A percentile compares a stretch with the other conserved stretches of the same genome.
phyloP scores from a whole-genome alignment of 2,329 filamentous ascomycete genomes.

The Alternaria angustiovoidea region DNA sequence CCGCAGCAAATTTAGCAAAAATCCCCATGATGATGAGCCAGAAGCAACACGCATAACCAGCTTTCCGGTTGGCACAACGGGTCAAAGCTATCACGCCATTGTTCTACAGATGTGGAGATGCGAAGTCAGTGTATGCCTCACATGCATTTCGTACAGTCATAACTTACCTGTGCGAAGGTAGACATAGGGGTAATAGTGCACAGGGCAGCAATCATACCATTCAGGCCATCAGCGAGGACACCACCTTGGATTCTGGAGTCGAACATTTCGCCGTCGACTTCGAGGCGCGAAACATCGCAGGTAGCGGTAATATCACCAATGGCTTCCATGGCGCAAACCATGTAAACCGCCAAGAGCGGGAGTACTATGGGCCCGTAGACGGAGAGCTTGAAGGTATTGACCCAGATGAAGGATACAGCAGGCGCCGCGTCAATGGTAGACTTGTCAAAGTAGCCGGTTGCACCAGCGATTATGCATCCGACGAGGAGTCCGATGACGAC shows the following conservation, averaged over 20 bases:
- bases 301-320: conserved; percentile 84
- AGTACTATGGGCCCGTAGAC: conserved; percentile 78
- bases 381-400: conserved; percentile 75
- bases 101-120: too few species aligned
- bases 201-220: conserved; percentile 76
- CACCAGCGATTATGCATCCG: conserved; percentile 80
- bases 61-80: conserved; percentile 80
- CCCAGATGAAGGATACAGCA: conserved; percentile 78
- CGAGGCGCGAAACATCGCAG: conserved; percentile 79
- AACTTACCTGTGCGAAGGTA: conserved; percentile 5
- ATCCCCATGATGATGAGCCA: conserved; percentile 83
- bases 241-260: conserved; percentile 82
- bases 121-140: too few species aligned
- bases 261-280: conserved; percentile 75
- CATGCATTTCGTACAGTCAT: too few species aligned
- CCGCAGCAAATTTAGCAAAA: conserved; percentile 83
- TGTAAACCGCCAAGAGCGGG: conserved; percentile 68
- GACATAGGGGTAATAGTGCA: conserved; percentile 80
- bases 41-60: conserved; percentile 78
- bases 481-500: conserved; percentile 78
- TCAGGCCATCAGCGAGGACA: conserved; percentile 78
- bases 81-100: conserved; percentile 71
- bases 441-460: conserved; percentile 79
- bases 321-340: conserved; percentile 79
- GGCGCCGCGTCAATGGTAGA: conserved; percentile 75